A percentile compares a stretch with the other conserved stretches of the same genome.
Conservation (phyloP, 2,329 filamentous ascomycete species). For the Fusarium musae region DNA sequence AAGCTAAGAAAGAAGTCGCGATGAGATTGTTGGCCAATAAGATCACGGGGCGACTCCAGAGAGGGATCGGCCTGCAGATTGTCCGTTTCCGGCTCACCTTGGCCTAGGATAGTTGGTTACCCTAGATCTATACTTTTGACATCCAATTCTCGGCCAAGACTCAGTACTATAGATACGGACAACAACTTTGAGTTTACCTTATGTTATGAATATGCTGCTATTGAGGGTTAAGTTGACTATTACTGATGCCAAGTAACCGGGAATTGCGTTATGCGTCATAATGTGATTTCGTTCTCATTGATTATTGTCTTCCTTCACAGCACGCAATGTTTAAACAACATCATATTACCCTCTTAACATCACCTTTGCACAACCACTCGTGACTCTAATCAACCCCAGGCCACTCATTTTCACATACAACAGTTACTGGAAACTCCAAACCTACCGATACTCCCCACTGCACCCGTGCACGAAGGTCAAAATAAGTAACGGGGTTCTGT, state of each 20-base stretch:
- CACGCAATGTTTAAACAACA: rapidly evolving
- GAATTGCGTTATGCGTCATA: neutral
- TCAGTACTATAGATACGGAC: too few relatives aligned
- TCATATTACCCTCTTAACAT: neutral
- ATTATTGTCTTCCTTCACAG: neutral
- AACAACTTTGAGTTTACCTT: neutral
- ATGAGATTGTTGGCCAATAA: conserved; percentile 41
- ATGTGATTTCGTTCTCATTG: neutral
- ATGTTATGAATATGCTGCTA: neutral
- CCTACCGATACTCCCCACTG: neutral
- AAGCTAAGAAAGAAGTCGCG: conserved; percentile 33
- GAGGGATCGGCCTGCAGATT: conserved; percentile 34
- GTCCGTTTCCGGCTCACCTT: conserved; percentile 35
- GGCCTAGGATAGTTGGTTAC: conserved; percentile 1
- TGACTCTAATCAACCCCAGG: too few relatives aligned
- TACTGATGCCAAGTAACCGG: neutral
- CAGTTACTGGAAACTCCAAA: neutral
- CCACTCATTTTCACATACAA: neutral
- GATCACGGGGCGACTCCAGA: neutral
- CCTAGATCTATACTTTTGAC: neutral
- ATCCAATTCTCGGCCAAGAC: neutral
- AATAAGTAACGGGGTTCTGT: neutral
- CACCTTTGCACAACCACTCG: neutral
- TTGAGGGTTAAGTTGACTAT: neutral
- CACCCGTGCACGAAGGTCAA: neutral